Evolutionary conservation across 202 grass and related monocot species (phyloP), one percentile per base, ranked within the genome.

Genomic region (Schoenoplectus tabernaemontani): DNA sequence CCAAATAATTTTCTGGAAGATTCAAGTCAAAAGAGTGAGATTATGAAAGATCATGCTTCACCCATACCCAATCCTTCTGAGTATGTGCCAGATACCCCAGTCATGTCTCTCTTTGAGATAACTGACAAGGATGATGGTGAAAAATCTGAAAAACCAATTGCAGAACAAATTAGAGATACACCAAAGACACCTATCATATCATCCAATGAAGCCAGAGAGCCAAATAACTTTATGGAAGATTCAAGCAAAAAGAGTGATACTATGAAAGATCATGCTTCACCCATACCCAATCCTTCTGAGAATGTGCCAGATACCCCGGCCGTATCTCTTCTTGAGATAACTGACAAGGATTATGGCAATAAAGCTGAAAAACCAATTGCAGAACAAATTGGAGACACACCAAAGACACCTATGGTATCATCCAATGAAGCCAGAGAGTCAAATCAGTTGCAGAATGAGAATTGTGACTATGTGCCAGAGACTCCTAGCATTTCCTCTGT

Each of bases 281-380:
- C 76, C 32, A 33, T 41, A 9, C 76, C 56, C 13, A 15, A 44
- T 59, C n/a, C 37, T 39, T 79, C 9, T 44, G 57, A 43, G 20
- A 62, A 63, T 44, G 76, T 78, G 12, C 76, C 76, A 43, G 76
- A 78, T 42, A 78, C 76, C 39, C 76, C 76, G 28, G 11, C 42
- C 5, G 57, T 77, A 12, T 77, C 17, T 57, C 50, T 78, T 4
- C n/a, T 46, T 61, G 77, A 79, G 20, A 79, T 44, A 47, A 30
- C 58, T 61, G 59, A 63, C 38, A 61, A 64, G 56, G 75, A 59
- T 58, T 36, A 59, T 9, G 37, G 50, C 42, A 37, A 78, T 59
- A 78, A 37, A 0, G 33, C 28, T 0, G 9, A 59, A 78, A 78
- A 42, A n/a, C 20, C 75, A 42, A 78, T 41, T 37, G 37, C 26